Evolutionary conservation across 148 eudicot species (phyloP).

Genomic region (Vaccinium vitisidaea): DNA sequence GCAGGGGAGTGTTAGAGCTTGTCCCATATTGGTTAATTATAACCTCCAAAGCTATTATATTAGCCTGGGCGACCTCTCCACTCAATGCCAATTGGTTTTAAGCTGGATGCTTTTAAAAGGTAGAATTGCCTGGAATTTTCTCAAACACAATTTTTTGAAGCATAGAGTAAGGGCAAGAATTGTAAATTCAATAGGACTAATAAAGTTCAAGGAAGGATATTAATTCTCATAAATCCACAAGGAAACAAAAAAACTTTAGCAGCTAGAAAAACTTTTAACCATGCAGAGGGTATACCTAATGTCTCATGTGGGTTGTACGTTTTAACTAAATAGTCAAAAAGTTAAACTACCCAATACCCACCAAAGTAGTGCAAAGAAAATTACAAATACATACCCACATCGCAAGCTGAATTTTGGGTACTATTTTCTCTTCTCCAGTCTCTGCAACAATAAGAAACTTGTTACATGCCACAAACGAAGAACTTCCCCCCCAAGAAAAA

Average conservation of each 20-base stretch:
- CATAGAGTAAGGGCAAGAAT: neutral
- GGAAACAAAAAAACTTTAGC: neutral
- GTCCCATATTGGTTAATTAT: no score
- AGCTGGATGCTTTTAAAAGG: no score
- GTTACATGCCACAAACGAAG: neutral
- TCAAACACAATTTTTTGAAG: neutral
- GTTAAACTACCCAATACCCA: neutral
- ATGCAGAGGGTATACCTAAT: neutral
- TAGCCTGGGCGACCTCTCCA: no score
- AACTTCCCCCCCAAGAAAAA: neutral
- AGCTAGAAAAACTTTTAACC: neutral
- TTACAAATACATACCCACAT: conserved; percentile 70
- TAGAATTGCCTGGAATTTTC: neutral
- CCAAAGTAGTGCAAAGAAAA: neutral
- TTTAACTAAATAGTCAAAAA: neutral
- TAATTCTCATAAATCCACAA: neutral
- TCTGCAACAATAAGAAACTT: conserved; percentile 23
- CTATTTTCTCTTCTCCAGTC: conserved; percentile 34
- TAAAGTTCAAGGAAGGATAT: neutral
- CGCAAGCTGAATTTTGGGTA: conserved; percentile 75
- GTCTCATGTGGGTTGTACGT: neutral
- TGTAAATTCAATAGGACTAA: neutral
- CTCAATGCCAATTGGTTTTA: no score
- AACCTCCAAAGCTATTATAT: no score
- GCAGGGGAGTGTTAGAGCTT: no score